Conservation (phyloP, 177 flowering plant species). For the Vitis hybrid region DNA sequence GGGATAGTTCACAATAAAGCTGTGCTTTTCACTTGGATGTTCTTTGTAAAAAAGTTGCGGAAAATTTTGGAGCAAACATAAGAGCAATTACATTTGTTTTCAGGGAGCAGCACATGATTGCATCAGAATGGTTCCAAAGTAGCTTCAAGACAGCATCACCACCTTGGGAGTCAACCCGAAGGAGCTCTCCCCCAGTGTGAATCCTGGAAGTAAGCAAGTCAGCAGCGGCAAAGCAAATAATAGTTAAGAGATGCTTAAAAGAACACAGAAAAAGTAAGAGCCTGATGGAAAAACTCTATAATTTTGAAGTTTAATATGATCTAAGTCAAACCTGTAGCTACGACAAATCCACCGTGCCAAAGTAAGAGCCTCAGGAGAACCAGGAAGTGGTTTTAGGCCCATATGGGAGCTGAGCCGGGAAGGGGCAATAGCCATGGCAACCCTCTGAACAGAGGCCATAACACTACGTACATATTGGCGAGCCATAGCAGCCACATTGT, state of each 20-base stretch:
- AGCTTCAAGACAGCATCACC: slow-evolving; percentile 64
- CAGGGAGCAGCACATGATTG: slow-evolving; percentile 82
- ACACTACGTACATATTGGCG: slow-evolving; percentile 82
- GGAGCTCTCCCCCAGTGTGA: slow-evolving; percentile 68
- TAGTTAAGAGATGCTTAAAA: neutral
- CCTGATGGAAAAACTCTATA: no score
- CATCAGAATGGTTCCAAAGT: slow-evolving; percentile 77
- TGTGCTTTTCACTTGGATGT: no score
- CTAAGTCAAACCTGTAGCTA: slow-evolving; percentile 60
- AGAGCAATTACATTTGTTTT: slow-evolving; percentile 45
- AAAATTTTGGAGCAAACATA: neutral
- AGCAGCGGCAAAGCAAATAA: neutral
- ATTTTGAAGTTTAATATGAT: neutral
- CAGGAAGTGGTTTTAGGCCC: slow-evolving; percentile 49
- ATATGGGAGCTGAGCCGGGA: slow-evolving; percentile 42
- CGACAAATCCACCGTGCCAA: slow-evolving; percentile 75
- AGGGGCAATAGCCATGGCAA: slow-evolving; percentile 85
- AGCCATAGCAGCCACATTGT: slow-evolving; percentile 82
- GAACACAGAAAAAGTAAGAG: neutral
- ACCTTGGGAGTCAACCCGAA: slow-evolving; percentile 38
- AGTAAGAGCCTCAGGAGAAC: slow-evolving; percentile 75
- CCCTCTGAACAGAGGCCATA: slow-evolving; percentile 83
- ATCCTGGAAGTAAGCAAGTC: slow-evolving; percentile 35
- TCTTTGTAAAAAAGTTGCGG: neutral
- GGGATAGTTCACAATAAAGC: no score